Percentiles rank a stretch among this genome's conserved stretches.
These are phyloP conservation scores for Chaetomium globosum DNA, from an alignment of 2,329 filamentous ascomycete species.

Conservation along the genomic window DNA sequence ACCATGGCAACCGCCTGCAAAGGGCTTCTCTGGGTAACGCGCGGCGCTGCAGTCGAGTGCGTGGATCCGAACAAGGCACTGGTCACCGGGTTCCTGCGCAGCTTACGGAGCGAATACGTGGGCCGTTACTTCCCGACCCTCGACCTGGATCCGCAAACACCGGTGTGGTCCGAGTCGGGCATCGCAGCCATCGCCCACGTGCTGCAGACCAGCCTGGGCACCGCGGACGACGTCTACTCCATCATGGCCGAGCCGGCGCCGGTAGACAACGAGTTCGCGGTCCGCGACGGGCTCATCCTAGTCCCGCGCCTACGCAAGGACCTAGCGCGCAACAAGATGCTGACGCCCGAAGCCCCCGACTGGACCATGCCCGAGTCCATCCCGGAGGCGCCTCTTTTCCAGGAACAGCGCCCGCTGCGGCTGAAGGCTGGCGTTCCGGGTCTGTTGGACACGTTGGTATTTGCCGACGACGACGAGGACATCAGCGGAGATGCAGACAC, in stretches of 20 bases:
- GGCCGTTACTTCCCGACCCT: slow-evolving; percentile 36
- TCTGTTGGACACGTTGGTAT: slow-evolving; percentile 27
- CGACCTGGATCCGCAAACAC: slow-evolving; percentile 23
- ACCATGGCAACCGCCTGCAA: too few relatives aligned
- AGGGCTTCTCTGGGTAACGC: slow-evolving; percentile 39
- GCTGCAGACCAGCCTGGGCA: too few relatives aligned
- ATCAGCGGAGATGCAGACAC: slow-evolving; percentile 28
- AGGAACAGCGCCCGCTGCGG: slow-evolving; percentile 2
- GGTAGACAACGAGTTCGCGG: slow-evolving; percentile 40
- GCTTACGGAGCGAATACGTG: slow-evolving; percentile 37
- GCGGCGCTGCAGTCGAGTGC: slow-evolving; percentile 24
- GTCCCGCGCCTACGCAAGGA: slow-evolving; percentile 34
- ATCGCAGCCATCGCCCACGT: slow-evolving; percentile 5
- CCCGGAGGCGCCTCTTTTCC: slow-evolving; percentile 1
- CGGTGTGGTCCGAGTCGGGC: neutral
- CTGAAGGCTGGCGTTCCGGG: slow-evolving; percentile 23
- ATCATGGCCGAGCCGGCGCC: neutral
- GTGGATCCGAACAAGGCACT: slow-evolving; percentile 29
- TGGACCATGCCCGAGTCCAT: too few relatives aligned
- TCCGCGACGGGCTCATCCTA: slow-evolving; percentile 37
- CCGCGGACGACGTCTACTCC: too few relatives aligned
- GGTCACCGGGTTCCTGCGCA: slow-evolving; percentile 38
- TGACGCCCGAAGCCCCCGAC: too few relatives aligned
- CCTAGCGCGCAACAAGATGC: neutral
- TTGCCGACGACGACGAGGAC: slow-evolving; percentile 27